These are phyloP conservation scores for Hyaloperonospora arabidopsidis DNA, from an alignment of 352 stramenopile genomes.

Conservation along the genomic window DNA sequence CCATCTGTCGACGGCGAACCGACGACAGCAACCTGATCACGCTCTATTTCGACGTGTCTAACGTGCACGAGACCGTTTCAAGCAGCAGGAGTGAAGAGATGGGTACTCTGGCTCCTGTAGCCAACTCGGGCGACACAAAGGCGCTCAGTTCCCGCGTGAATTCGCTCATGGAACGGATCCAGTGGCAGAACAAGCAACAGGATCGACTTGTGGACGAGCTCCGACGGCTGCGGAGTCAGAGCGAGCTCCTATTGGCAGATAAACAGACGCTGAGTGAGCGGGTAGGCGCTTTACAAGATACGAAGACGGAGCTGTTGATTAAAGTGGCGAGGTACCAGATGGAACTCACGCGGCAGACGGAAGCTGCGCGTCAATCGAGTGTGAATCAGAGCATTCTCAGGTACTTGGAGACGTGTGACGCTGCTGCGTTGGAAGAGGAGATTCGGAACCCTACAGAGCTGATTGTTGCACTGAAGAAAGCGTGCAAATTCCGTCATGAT, in stretches of 20 bases:
- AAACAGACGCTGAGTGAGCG: constrained; percentile 57
- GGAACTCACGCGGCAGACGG: constrained; percentile 55
- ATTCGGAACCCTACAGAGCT: constrained; percentile 70
- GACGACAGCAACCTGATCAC: constrained; percentile 39
- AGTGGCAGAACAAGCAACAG: constrained; percentile 76
- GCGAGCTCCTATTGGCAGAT: constrained; percentile 51
- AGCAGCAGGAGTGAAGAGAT: background rate
- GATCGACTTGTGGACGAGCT: constrained; percentile 50
- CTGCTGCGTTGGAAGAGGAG: constrained; percentile 59
- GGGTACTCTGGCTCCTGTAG: background rate
- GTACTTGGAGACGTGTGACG: constrained; percentile 66
- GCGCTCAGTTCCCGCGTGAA: constrained; percentile 48
- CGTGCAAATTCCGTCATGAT: constrained; percentile 71
- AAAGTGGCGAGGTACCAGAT: constrained; percentile 77
- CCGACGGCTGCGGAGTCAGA: constrained; percentile 50
- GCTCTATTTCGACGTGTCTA: constrained; percentile 60
- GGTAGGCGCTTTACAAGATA: constrained; percentile 33
- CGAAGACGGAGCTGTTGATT: constrained; percentile 49
- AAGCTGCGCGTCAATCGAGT: constrained; percentile 34
- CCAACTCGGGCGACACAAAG: constrained; percentile 22
- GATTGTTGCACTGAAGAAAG: constrained; percentile 74
- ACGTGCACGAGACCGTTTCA: background rate
- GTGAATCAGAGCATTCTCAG: constrained; percentile 73
- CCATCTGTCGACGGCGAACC: constrained; percentile 53
- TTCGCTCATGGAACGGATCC: constrained; percentile 56